phyloP scores from a whole-genome alignment of 1,284 basidiomycete genomes.

The Ceratobasidium sp. region DNA sequence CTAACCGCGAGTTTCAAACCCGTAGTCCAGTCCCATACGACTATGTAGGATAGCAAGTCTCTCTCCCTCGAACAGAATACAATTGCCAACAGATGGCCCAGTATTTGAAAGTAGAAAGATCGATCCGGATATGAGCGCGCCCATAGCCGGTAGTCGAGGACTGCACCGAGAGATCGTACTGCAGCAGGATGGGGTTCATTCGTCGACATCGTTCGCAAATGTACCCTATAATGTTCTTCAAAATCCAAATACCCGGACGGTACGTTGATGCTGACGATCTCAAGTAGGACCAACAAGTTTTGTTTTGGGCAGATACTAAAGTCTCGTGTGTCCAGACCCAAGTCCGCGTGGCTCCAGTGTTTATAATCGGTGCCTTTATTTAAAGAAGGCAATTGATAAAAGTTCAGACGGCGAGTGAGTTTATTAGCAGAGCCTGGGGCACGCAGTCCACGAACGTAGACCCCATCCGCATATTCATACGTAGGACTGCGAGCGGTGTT shows the following conservation, averaged over 20 bases:
- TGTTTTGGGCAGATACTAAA: conserved; percentile 24
- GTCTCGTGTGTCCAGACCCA: conserved; percentile 7
- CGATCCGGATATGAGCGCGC: conserved; percentile 6
- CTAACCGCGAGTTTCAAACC: conserved; percentile 3
- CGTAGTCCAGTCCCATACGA: conserved; percentile 39
- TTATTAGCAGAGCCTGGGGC: background rate
- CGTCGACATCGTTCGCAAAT: conserved; percentile 29
- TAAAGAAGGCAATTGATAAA: conserved; percentile 31
- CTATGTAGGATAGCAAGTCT: conserved; percentile 9
- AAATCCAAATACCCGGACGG: background rate
- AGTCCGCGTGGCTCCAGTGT: conserved; percentile 25
- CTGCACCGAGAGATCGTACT: background rate
- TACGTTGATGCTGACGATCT: background rate
- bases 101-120: conserved; percentile 22
- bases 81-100: conserved; percentile 16
- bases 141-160: background rate
- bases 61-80: conserved; percentile 23
- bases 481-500: background rate
- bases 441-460: conserved; percentile 21
- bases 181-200: conserved; percentile 21
- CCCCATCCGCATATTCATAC: conserved; percentile 21
- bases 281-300: conserved; percentile 9
- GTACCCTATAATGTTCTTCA: conserved; percentile 23
- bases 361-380: conserved; percentile 19
- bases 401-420: conserved; percentile 13